phyloP scores from a whole-genome alignment of 805 yeast species.

The Nakazawaea anatomiae region DNA sequence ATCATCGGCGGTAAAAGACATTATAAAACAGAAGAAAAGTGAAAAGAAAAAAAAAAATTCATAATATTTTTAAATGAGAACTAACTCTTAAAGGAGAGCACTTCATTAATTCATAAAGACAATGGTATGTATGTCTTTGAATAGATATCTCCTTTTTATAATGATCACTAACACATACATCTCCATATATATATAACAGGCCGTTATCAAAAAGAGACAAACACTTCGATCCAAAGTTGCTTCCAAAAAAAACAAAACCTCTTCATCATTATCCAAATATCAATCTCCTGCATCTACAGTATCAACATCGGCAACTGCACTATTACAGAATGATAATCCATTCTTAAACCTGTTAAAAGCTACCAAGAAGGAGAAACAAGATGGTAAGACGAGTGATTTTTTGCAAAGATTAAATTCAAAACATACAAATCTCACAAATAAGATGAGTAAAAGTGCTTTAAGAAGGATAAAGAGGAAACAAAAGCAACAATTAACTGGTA shows the following conservation, averaged over 20 bases:
- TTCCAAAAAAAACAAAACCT: slow-evolving; percentile 19
- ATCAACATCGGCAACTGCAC: neutral
- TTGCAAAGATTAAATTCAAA: slow-evolving; percentile 30
- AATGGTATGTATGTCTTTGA: neutral
- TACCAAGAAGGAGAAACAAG: slow-evolving; percentile 48
- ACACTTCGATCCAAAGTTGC: slow-evolving; percentile 37
- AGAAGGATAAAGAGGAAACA: slow-evolving; percentile 59
- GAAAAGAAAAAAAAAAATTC: no score
- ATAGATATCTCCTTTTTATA: no score
- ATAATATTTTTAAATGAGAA: no score
- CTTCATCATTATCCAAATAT: slow-evolving; percentile 15
- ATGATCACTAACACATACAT: neutral
- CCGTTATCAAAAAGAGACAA: slow-evolving; percentile 36
- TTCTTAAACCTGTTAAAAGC: slow-evolving; percentile 47
- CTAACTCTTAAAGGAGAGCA: no score
- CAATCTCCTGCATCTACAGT: neutral
- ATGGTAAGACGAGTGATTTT: slow-evolving; percentile 30
- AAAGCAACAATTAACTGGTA: slow-evolving; percentile 60
- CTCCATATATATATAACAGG: slow-evolving; percentile 22
- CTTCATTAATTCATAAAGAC: neutral
- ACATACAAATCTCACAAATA: slow-evolving; percentile 29
- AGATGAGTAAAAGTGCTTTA: slow-evolving; percentile 59
- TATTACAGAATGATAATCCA: slow-evolving; percentile 30
- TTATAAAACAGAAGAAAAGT: no score
- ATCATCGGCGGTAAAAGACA: no score